Evolutionary conservation across 2,329 filamentous ascomycete genomes (phyloP).

Genomic region (Colletotrichum sp.): DNA sequence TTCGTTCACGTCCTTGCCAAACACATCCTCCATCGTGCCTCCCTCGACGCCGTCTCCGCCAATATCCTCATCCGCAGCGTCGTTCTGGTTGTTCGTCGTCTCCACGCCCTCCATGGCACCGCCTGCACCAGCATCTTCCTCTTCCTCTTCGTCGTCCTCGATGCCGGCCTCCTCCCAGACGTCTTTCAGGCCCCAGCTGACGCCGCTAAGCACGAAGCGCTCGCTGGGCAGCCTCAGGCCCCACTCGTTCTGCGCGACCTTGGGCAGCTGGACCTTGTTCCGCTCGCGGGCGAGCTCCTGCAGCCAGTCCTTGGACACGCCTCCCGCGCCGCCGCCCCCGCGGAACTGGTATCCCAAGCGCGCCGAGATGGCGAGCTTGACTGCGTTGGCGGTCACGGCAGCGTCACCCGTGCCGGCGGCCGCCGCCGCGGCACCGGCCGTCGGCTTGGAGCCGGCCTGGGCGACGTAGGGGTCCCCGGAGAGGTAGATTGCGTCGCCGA

Average conservation of each 20-base stretch:
- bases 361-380: constrained; percentile 75
- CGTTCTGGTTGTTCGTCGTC: constrained; percentile 36
- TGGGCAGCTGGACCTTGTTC: constrained; percentile 70
- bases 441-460: constrained; percentile 59
- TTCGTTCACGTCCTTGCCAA: constrained; percentile 59
- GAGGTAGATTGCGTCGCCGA: constrained; percentile 74
- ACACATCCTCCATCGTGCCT: constrained; percentile 60
- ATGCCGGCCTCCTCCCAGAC: constrained; percentile 56
- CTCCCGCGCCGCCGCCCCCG: constrained; percentile 55
- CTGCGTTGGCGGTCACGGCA: constrained; percentile 67
- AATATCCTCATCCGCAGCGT: constrained; percentile 41
- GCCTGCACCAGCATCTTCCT: constrained; percentile 42
- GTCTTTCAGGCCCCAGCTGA: constrained; percentile 68
- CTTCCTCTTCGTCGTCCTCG: constrained; percentile 46
- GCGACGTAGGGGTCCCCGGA: constrained; percentile 71
- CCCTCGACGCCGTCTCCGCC: constrained; percentile 54
- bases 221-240: constrained; percentile 71
- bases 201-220: constrained; percentile 70
- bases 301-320: constrained; percentile 76
- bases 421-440: constrained; percentile 53
- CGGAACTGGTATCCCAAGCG: constrained; percentile 74
- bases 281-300: constrained; percentile 74
- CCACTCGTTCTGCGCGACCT: constrained; percentile 69
- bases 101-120: constrained; percentile 58
- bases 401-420: constrained; percentile 54